Base-by-base conservation (phyloP, 2,329 filamentous ascomycete genomes). In the Xylaria arbuscula region DNA sequence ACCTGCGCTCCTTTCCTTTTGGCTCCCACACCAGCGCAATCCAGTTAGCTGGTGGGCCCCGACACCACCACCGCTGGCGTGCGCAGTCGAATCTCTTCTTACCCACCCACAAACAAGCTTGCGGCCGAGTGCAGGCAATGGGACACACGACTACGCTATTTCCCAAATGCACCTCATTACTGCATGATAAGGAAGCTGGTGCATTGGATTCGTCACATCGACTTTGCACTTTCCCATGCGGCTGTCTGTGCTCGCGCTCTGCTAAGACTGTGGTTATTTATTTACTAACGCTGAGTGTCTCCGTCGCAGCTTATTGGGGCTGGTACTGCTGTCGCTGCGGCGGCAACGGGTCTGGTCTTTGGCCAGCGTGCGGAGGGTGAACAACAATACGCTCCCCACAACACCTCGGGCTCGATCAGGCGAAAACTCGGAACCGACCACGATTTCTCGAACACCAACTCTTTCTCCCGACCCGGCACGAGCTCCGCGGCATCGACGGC, bases 281-380 rank as follows among this genome's bases (percentile, higher is more conserved):
- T 67, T 69, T 70, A 66, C 74, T 76, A 64, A 76, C 69, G 64
- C 54, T 69, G 64, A 70, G 36, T 62, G 53, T 63, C 75, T 47
- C 24, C 15, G 38, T 38, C 51, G 42, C 47, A 89, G 87, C 86
- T 89, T 75, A 85, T 89, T 80, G 87, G 87, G 79, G 85, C 87
- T 73, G 86, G 87, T 78, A 87, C 87, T 80, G 87, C 86, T 72
- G 85, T 88, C 78, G 87, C 87, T 80, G 86, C 87, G 76, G 87
- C 87, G 73, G 83, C 86, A 78, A 84, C 83, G 73, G 87, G 87
- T 73, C 80, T 89, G 70, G 86, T 86, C 72, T 88, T 89, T 78
- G 87, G 86, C 73, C 86, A 89, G 78, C 80, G 84, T 53, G 76
- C 80, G 72, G 84, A 87, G 73, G 75, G 71, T 60, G 74, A 77